Evolutionary conservation across 23 red algal species (phyloP).

Genomic region (Gracilaria gracilis): DNA sequence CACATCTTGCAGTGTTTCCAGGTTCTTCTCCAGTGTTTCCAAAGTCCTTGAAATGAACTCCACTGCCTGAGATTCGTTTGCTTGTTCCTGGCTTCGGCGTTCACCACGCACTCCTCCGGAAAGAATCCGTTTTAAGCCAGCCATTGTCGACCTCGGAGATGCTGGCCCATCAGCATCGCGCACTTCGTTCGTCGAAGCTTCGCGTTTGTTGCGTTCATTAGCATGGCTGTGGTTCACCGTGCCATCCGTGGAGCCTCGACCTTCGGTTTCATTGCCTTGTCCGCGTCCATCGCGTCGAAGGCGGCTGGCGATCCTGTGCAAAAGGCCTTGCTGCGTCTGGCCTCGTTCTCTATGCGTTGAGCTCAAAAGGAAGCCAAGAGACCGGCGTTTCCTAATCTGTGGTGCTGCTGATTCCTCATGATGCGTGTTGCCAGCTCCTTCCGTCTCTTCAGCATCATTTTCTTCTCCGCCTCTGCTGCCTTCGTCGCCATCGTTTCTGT

Average conservation of each 20-base stretch:
- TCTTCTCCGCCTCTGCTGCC: not conserved
- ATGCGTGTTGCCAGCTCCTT: not conserved
- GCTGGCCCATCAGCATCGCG: not conserved
- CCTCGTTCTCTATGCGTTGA: not conserved
- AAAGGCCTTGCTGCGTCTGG: not conserved
- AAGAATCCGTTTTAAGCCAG: not conserved
- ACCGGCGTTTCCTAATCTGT: not conserved
- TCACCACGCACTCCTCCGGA: not conserved
- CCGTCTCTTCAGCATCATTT: not conserved
- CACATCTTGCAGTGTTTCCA: not conserved
- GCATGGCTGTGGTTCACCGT: not conserved
- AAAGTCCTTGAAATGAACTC: not conserved
- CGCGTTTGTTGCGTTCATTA: not conserved
- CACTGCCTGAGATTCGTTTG: not conserved
- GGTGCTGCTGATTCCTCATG: not conserved
- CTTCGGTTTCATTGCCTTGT: not conserved
- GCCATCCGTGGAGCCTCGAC: not conserved
- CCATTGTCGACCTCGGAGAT: not conserved
- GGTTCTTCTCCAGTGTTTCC: not conserved
- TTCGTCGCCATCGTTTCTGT: not conserved
- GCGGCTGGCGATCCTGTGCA: not conserved
- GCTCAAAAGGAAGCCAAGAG: not conserved
- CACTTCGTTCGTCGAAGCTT: not conserved
- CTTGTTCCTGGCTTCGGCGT: not conserved
- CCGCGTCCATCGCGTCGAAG: not conserved